Evolutionary conservation across 2,329 filamentous ascomycete genomes (phyloP).

Genomic region (Neodidymelliopsis sp.): DNA sequence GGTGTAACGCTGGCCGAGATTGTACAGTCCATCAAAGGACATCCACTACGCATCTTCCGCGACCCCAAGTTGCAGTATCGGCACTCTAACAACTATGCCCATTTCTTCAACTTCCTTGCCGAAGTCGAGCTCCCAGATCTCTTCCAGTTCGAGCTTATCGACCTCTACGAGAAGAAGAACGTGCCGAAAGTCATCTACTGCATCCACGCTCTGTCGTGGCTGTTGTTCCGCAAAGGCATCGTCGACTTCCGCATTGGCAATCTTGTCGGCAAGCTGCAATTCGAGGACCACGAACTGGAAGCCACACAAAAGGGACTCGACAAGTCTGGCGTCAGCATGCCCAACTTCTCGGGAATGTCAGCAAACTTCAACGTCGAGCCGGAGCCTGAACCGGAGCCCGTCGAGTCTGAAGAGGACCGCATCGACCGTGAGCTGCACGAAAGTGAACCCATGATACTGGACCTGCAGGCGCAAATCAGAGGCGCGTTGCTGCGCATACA

Average conservation of each 20-base stretch:
- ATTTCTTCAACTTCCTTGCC: conserved; percentile 93
- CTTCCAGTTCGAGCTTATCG: conserved; percentile 95
- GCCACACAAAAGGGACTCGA: conserved; percentile 97
- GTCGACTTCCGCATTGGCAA: conserved; percentile 97
- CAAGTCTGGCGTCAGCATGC: conserved; percentile 94
- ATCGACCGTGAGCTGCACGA: conserved; percentile 83
- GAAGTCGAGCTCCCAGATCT: conserved; percentile 92
- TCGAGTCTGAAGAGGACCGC: conserved; percentile 89
- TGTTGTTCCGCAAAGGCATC: conserved; percentile 94
- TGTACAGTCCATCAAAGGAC: conserved; percentile 83
- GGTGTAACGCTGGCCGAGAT: conserved; percentile 95
- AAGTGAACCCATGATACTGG: conserved; percentile 73
- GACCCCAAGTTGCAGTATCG: conserved; percentile 87
- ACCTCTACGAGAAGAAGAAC: conserved; percentile 99
- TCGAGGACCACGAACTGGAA: conserved; percentile 96
- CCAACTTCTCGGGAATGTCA: conserved; percentile 96
- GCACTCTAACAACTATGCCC: conserved; percentile 96
- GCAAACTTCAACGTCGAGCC: conserved; percentile 92
- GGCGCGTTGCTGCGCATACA: conserved; percentile 80
- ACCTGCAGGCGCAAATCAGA: conserved; percentile 86
- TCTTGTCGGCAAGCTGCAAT: conserved; percentile 92
- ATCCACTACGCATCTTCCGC: conserved; percentile 82
- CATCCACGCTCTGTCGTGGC: conserved; percentile 95
- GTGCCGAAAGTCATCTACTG: conserved; percentile 99
- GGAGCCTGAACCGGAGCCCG: conserved; percentile 75